A percentile compares a stretch with the other conserved stretches of the same genome.
These are phyloP conservation scores for Penicillium sp. DNA, from an alignment of 2,329 filamentous ascomycete species.

Conservation along the genomic window DNA sequence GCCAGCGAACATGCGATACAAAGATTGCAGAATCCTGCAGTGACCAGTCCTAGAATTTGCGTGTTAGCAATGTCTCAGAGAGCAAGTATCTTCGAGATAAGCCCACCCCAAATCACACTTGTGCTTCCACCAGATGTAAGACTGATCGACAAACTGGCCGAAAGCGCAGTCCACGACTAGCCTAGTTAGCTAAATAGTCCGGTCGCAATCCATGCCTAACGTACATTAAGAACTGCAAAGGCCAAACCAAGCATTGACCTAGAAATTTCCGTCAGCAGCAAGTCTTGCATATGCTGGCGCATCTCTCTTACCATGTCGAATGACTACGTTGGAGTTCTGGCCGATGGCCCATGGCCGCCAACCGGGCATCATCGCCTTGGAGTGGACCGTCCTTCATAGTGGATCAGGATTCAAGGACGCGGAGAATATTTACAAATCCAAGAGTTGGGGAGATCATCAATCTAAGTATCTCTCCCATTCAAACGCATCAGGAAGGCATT, in stretches of 20 bases:
- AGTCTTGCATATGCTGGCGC: background rate
- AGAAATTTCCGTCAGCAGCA: background rate
- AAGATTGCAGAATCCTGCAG: constrained; percentile 67
- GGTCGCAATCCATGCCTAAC: constrained; percentile 2
- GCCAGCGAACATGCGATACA: constrained; percentile 68
- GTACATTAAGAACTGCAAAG: constrained; percentile 59
- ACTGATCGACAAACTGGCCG: constrained; percentile 58
- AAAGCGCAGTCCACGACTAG: constrained; percentile 59
- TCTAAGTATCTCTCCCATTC: background rate
- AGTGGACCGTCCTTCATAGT: constrained; percentile 20
- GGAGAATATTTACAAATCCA: background rate
- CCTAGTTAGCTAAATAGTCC: constrained; percentile 7
- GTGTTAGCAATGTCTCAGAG: background rate
- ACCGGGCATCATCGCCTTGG: constrained; percentile 24
- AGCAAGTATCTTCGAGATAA: background rate
- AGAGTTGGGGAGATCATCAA: background rate
- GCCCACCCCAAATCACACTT: constrained; percentile 69
- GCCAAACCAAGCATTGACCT: constrained; percentile 60
- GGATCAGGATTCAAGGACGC: background rate
- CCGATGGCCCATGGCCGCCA: constrained; percentile 51
- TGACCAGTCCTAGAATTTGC: constrained; percentile 44
- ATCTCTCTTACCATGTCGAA: constrained; percentile 45
- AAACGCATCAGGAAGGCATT: constrained; percentile 5
- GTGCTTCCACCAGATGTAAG: constrained; percentile 71
- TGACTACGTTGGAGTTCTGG: constrained; percentile 59